phyloP scores from a whole-genome alignment of 164 flowering plant genomes.

The Piper betle region DNA sequence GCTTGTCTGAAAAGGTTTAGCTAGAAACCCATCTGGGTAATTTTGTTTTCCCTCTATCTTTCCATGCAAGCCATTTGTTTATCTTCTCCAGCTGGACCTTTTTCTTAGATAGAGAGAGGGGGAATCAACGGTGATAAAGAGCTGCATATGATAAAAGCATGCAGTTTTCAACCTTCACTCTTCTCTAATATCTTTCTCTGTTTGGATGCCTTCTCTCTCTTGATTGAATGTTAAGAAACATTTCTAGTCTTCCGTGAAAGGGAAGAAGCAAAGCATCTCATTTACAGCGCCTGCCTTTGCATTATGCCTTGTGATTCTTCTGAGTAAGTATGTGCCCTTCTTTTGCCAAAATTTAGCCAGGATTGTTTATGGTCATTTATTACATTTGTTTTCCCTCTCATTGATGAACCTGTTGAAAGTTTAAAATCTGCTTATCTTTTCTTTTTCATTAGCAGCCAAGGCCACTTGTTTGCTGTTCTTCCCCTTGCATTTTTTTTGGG shows the following conservation, averaged over 20 bases:
- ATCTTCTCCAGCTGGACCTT: neutral
- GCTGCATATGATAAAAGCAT: slow-evolving; percentile 18
- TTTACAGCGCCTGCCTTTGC: slow-evolving; percentile 19
- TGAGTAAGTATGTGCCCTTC: slow-evolving; percentile 37
- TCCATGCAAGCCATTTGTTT: neutral
- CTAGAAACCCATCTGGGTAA: neutral
- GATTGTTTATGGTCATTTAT: neutral
- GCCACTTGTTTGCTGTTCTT: too few relatives aligned
- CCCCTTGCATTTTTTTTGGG: too few relatives aligned
- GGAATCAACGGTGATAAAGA: slow-evolving; percentile 2
- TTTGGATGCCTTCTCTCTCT: neutral
- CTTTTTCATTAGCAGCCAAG: too few relatives aligned
- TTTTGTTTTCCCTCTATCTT: neutral
- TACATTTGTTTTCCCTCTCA: neutral
- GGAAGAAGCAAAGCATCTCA: slow-evolving; percentile 64
- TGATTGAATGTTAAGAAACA: neutral
- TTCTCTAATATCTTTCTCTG: neutral
- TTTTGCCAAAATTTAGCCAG: slow-evolving; percentile 34
- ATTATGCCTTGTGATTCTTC: slow-evolving; percentile 20
- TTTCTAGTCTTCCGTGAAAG: slow-evolving; percentile 5
- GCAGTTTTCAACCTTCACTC: neutral
- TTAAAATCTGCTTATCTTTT: neutral
- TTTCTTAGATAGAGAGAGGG: slow-evolving; percentile 3
- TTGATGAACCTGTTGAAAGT: neutral
- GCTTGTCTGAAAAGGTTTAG: neutral